Evolutionary conservation across 1,284 basidiomycete genomes (phyloP).

Genomic region (Leccinum fuscescens): DNA sequence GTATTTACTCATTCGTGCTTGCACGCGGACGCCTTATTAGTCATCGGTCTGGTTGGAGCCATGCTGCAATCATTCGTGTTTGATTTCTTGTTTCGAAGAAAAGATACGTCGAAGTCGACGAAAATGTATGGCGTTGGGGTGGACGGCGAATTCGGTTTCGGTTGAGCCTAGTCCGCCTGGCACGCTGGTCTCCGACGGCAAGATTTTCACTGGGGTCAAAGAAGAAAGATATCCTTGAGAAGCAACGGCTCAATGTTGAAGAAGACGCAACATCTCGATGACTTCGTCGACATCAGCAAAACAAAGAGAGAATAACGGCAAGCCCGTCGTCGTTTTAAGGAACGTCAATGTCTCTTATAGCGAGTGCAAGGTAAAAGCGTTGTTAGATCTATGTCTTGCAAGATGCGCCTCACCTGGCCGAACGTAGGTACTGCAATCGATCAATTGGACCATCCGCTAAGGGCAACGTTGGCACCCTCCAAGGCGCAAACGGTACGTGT

Average conservation of each 20-base stretch:
- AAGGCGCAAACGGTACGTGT: slow-evolving; percentile 75
- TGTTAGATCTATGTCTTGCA: not conserved
- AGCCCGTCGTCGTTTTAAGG: slow-evolving; percentile 46
- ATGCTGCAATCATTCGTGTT: not conserved
- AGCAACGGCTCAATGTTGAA: slow-evolving; percentile 9
- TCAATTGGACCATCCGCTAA: slow-evolving; percentile 77
- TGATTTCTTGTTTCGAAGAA: not conserved
- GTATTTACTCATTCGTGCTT: slow-evolving; percentile 7
- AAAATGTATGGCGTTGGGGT: not conserved
- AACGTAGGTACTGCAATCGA: slow-evolving; percentile 63
- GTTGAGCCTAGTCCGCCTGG: not conserved
- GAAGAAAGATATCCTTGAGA: slow-evolving; percentile 39
- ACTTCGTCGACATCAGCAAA: not conserved
- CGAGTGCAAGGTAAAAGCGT: slow-evolving; percentile 52
- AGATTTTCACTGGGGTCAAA: slow-evolving; percentile 47
- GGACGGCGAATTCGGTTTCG: not conserved
- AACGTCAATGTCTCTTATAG: slow-evolving; percentile 74
- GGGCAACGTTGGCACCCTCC: slow-evolving; percentile 85
- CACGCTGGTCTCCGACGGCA: slow-evolving; percentile 40
- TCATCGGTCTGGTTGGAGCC: not conserved
- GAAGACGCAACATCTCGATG: not conserved
- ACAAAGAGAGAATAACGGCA: slow-evolving; percentile 13
- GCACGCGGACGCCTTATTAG: not conserved
- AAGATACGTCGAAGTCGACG: not conserved
- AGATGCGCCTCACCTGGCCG: slow-evolving; percentile 1